These are phyloP conservation scores for Rhizophora apiculata DNA, from an alignment of 345 rosid species.

Conservation along the genomic window DNA sequence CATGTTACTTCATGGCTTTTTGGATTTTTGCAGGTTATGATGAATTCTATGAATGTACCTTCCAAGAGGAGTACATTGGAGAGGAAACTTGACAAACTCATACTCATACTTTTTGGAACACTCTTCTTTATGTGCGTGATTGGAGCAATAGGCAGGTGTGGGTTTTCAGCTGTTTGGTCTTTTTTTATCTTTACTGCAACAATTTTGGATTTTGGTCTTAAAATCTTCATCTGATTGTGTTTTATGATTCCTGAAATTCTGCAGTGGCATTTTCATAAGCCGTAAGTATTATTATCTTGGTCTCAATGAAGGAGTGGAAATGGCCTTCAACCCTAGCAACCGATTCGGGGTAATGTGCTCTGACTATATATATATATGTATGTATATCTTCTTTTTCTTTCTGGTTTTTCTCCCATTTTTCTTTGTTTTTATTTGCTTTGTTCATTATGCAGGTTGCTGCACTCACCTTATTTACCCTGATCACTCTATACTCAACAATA, in stretches of 20 bases:
- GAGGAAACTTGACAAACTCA: constrained; percentile 98
- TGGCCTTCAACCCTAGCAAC: constrained; percentile 70
- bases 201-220: constrained; percentile 9
- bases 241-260: constrained; percentile 31
- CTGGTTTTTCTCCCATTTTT: neutral
- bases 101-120: constrained; percentile 77
- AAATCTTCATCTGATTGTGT: constrained; percentile 8
- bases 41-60: constrained; percentile 99
- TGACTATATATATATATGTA: constrained; percentile 1
- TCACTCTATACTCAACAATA: constrained; percentile 90
- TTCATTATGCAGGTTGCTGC: constrained; percentile 61
- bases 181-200: constrained; percentile 11
- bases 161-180: constrained; percentile 16
- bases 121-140: constrained; percentile 84
- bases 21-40: constrained; percentile 79
- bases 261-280: constrained; percentile 85
- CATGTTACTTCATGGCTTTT: constrained; percentile 20
- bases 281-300: constrained; percentile 66
- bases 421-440: constrained; percentile 6
- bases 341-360: constrained; percentile 59
- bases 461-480: constrained; percentile 77
- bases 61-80: constrained; percentile 98
- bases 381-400: neutral
- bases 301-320: constrained; percentile 39
- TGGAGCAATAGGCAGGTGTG: constrained; percentile 90